Percentiles rank a stretch among this genome's conserved stretches.
Conservation (phyloP, 1,284 basidiomycete genomes). For the Papiliotrema fonsecae region DNA sequence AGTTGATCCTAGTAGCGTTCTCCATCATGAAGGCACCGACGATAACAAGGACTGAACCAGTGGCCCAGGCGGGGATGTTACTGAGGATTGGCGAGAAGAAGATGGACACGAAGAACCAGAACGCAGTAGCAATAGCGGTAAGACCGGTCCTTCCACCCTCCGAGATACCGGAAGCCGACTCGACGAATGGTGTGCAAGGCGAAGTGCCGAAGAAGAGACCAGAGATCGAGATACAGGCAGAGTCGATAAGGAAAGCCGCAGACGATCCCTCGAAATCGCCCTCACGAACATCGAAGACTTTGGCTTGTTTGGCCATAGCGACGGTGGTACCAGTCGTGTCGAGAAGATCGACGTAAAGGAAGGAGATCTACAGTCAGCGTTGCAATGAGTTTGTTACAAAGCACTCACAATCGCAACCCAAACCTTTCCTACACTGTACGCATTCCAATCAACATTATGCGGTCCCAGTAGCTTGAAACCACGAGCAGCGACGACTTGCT, state of each 20-base stretch:
- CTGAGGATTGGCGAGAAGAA: conserved; percentile 90
- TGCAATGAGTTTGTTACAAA: not conserved
- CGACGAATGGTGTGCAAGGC: conserved; percentile 79
- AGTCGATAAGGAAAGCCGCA: conserved; percentile 68
- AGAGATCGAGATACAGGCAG: conserved; percentile 30
- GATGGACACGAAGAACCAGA: conserved; percentile 77
- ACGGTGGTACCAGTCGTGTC: conserved; percentile 70
- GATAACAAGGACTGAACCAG: conserved; percentile 78
- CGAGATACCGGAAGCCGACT: conserved; percentile 45
- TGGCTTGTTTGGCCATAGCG: conserved; percentile 89
- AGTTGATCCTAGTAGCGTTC: conserved; percentile 81
- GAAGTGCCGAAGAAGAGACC: conserved; percentile 67
- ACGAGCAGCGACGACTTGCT: conserved; percentile 70
- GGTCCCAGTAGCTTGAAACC: conserved; percentile 45
- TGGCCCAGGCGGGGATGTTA: conserved; percentile 81
- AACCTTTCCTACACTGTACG: conserved; percentile 62
- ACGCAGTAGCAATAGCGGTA: conserved; percentile 67
- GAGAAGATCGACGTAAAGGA: conserved; percentile 85
- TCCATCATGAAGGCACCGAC: conserved; percentile 86
- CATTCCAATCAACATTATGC: conserved; percentile 28
- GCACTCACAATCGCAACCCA: conserved; percentile 77
- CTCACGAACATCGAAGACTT: conserved; percentile 75
- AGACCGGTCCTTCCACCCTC: conserved; percentile 87
- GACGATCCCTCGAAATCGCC: conserved; percentile 84
- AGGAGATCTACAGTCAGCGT: conserved; percentile 43